Evolutionary conservation across 352 stramenopile species (phyloP).

Genomic region (Pythium utonaiense): DNA sequence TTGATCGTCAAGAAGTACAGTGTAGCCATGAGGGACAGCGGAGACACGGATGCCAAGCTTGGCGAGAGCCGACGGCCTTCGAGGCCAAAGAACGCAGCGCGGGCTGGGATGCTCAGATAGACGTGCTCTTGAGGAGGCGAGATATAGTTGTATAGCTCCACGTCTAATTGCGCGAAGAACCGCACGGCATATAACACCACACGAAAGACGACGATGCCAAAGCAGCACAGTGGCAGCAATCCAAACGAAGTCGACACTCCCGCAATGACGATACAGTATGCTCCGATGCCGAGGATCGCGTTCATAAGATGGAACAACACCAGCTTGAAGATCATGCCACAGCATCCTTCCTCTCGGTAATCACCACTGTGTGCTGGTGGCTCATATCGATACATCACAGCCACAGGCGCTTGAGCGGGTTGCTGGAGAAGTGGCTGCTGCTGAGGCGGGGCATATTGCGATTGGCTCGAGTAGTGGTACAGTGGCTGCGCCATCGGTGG

Average conservation of each 20-base stretch:
- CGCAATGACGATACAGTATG: constrained; percentile 45
- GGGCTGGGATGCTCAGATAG: constrained; percentile 34
- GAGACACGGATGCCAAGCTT: constrained; percentile 48
- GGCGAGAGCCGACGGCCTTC: constrained; percentile 43
- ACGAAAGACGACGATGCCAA: constrained; percentile 61
- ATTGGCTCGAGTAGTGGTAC: constrained; percentile 26
- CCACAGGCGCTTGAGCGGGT: constrained; percentile 11
- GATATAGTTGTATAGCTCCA: constrained; percentile 65
- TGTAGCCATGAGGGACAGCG: constrained; percentile 47
- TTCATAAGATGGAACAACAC: constrained; percentile 61
- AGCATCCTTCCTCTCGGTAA: constrained; percentile 26
- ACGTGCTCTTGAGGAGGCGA: constrained; percentile 42
- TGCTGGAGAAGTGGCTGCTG: constrained; percentile 24
- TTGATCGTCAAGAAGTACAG: constrained; percentile 72
- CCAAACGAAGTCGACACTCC: constrained; percentile 34
- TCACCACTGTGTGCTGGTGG: constrained; percentile 22
- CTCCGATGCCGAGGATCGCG: constrained; percentile 43
- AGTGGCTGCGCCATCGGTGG: constrained; percentile 24
- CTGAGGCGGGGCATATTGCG: constrained; percentile 17
- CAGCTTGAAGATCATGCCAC: constrained; percentile 46
- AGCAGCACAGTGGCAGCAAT: constrained; percentile 57
- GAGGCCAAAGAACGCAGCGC: constrained; percentile 34
- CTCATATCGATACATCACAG: constrained; percentile 22
- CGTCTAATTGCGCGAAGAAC: constrained; percentile 49
- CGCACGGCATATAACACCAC: constrained; percentile 41